phyloP scores from a whole-genome alignment of 768 basidiomycete species.

The Sistotremastrum suecicum region DNA sequence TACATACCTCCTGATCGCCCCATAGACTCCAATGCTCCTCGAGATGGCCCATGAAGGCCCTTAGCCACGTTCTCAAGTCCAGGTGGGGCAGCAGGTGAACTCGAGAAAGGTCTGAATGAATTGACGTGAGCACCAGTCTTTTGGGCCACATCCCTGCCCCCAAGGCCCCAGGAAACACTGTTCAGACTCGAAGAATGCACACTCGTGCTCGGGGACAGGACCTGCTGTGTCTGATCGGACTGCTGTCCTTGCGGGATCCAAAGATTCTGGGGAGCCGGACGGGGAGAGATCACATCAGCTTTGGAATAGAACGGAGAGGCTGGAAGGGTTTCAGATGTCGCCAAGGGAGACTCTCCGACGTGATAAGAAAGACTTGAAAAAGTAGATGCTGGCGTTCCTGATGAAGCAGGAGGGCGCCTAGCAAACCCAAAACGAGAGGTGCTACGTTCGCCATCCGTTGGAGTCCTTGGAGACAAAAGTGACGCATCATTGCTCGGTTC shows the following conservation, averaged over 20 bases:
- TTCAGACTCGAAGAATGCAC: too few species aligned
- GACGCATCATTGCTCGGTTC: conserved; percentile 38
- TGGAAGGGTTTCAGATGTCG: conserved; percentile 1
- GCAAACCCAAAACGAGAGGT: conserved; percentile 77
- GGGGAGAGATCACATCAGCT: background rate
- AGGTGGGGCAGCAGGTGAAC: too few species aligned
- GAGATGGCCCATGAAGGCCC: too few species aligned
- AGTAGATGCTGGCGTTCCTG: conserved; percentile 34
- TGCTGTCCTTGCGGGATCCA: conserved; percentile 1
- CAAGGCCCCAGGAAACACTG: too few species aligned
- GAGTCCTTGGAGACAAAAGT: conserved; percentile 21
- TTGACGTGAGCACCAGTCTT: too few species aligned
- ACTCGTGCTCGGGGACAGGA: too few species aligned
- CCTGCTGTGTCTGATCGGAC: background rate
- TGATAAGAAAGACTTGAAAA: too few species aligned
- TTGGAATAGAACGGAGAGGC: background rate
- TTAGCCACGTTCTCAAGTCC: too few species aligned
- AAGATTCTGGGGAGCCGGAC: background rate
- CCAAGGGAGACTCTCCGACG: conserved; percentile 2
- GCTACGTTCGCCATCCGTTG: conserved; percentile 51
- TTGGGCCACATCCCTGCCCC: too few species aligned
- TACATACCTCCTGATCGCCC: too few species aligned
- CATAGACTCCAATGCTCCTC: too few species aligned
- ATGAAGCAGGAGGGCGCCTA: conserved; percentile 49
- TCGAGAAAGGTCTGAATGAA: too few species aligned